Evolutionary conservation across 78 protist genomes (phyloP).

Genomic region (Guillardia theta): DNA sequence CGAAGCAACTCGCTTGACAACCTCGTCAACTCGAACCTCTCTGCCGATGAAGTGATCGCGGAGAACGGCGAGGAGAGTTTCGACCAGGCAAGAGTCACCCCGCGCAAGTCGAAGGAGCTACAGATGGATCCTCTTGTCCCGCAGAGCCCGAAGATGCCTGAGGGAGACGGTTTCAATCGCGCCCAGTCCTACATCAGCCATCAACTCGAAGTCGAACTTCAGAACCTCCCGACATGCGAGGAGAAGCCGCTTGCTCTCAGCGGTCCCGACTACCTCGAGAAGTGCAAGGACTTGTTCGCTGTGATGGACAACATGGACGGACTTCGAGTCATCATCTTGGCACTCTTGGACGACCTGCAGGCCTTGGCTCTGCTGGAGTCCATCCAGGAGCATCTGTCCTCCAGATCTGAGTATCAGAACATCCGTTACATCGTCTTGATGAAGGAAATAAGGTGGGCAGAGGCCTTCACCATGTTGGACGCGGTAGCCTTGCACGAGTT

Average conservation of each 20-base stretch:
- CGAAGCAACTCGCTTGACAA: no score
- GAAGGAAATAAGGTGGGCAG: neutral
- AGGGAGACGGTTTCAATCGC: no score
- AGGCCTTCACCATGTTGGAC: neutral
- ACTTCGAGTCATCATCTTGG: neutral
- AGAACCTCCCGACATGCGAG: neutral
- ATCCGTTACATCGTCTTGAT: neutral
- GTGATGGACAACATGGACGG: neutral
- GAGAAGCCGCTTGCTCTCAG: neutral
- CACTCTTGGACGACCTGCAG: neutral
- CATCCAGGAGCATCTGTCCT: no score
- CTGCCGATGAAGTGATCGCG: no score
- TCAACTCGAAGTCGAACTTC: neutral
- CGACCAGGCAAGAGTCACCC: no score
- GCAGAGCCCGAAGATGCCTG: neutral
- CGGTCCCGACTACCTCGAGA: neutral
- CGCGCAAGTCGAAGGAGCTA: neutral
- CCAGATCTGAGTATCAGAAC: no score
- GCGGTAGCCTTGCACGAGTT: neutral
- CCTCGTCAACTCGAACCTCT: no score
- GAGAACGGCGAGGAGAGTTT: no score
- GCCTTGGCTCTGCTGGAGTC: neutral
- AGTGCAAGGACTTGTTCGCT: neutral
- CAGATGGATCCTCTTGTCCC: neutral
- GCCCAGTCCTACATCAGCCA: no score